Percentiles rank a stretch among this genome's conserved stretches.
Conservation (phyloP, 2,329 filamentous ascomycete genomes). For the Raffaelea albimanens region DNA sequence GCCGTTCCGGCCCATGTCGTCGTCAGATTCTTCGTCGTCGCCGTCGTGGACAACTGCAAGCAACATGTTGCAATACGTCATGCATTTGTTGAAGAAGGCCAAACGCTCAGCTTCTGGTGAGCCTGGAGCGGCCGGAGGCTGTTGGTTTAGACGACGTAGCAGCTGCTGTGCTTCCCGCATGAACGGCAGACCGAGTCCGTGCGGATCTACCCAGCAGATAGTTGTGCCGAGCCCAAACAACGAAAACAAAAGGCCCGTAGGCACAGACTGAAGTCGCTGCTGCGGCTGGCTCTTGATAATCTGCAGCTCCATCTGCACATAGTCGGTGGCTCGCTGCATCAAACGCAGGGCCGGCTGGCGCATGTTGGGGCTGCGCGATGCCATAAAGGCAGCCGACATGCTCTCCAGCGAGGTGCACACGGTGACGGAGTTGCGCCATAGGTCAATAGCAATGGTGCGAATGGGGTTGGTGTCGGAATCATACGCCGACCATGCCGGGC, state of each 20-base stretch:
- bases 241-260: constrained; percentile 24
- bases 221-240: constrained; percentile 28
- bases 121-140: neutral
- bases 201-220: constrained; percentile 27
- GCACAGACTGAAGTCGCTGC: constrained; percentile 13
- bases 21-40: constrained; percentile 10
- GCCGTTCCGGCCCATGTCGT: neutral
- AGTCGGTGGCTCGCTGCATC: constrained; percentile 21
- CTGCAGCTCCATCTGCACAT: constrained; percentile 23
- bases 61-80: constrained; percentile 28
- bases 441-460: constrained; percentile 24
- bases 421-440: constrained; percentile 24
- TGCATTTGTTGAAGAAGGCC: constrained; percentile 26
- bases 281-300: constrained; percentile 10
- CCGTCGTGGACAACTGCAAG: constrained; percentile 26
- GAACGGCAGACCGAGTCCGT: constrained; percentile 8
- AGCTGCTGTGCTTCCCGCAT: constrained; percentile 11
- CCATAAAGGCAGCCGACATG: constrained; percentile 28
- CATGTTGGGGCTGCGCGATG: constrained; percentile 25
- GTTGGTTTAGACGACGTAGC: constrained; percentile 1
- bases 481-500: constrained; percentile 28
- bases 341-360: constrained; percentile 22
- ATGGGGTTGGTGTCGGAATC: constrained; percentile 27
- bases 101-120: constrained; percentile 17
- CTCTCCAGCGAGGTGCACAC: constrained; percentile 27